phyloP scores from a whole-genome alignment of 768 basidiomycete genomes.

The Cystobasidium tubakii region DNA sequence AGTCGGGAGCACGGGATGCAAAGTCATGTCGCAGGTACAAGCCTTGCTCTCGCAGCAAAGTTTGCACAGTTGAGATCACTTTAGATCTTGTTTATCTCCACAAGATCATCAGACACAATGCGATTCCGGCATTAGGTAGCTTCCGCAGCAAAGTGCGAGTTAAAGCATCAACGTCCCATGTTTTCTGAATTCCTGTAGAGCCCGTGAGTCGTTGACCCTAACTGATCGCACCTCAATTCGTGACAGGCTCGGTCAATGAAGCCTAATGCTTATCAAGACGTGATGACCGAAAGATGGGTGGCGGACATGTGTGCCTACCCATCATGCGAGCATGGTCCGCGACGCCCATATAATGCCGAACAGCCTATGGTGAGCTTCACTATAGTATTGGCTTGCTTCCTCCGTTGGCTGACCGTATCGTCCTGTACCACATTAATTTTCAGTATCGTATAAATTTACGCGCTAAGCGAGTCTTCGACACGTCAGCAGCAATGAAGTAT shows the following conservation, averaged over 20 bases:
- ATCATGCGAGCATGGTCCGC: conserved; percentile 3
- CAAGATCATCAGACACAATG: too few relatives aligned
- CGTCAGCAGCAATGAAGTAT: conserved; percentile 17
- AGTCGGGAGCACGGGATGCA: neutral
- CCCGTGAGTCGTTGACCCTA: neutral
- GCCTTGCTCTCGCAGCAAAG: too few relatives aligned
- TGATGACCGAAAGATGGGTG: conserved; percentile 31
- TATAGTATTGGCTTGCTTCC: too few relatives aligned
- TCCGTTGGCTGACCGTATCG: too few relatives aligned
- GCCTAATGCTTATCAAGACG: conserved; percentile 23
- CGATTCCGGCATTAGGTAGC: too few relatives aligned
- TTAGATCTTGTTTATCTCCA: too few relatives aligned
- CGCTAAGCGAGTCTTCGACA: conserved; percentile 24
- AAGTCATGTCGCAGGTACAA: too few relatives aligned
- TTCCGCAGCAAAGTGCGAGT: too few relatives aligned
- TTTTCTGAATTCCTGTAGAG: too few relatives aligned
- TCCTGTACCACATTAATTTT: too few relatives aligned
- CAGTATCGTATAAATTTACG: conserved; percentile 33
- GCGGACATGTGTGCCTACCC: conserved; percentile 23
- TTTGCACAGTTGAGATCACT: too few relatives aligned
- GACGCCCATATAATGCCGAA: conserved; percentile 25
- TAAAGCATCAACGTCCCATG: too few relatives aligned
- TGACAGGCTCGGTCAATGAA: conserved; percentile 32
- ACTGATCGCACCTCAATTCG: neutral
- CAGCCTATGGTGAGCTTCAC: conserved; percentile 19